These are phyloP conservation scores for Discostella pseudostelligera DNA, from an alignment of 108 stramenopile species.

Conservation along the genomic window DNA sequence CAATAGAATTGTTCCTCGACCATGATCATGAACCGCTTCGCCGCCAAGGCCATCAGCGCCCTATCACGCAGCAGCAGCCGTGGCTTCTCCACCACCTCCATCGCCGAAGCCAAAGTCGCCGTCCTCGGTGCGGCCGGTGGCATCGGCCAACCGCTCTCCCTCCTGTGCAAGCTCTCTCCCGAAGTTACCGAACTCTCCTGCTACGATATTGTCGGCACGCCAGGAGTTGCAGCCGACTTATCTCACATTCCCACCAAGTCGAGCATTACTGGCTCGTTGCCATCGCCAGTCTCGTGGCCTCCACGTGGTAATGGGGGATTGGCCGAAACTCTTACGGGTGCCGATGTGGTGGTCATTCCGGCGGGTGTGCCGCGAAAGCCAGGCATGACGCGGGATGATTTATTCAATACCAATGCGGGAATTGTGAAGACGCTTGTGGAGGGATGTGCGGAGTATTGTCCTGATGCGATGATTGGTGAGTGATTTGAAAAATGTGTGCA, in stretches of 20 bases:
- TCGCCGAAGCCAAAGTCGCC: slow-evolving; percentile 77
- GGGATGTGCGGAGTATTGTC: slow-evolving; percentile 92
- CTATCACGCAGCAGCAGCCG: slow-evolving; percentile 4
- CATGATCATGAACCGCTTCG: slow-evolving; percentile 40
- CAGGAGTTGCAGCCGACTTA: slow-evolving; percentile 98
- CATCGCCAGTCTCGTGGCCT: slow-evolving; percentile 75
- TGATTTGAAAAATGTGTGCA: no score
- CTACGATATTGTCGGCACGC: slow-evolving; percentile 92
- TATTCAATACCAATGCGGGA: slow-evolving; percentile 93
- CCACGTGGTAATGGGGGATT: slow-evolving; percentile 65
- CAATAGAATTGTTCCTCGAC: background rate
- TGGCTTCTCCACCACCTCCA: slow-evolving; percentile 51
- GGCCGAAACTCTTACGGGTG: slow-evolving; percentile 74
- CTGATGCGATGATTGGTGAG: slow-evolving; percentile 84
- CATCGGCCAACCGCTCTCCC: slow-evolving; percentile 97
- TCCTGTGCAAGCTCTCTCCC: slow-evolving; percentile 93
- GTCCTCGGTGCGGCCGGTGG: slow-evolving; percentile 97
- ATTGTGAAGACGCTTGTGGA: slow-evolving; percentile 97
- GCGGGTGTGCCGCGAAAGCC: slow-evolving; percentile 99
- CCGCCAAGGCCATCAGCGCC: slow-evolving; percentile 12
- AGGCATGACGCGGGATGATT: slow-evolving; percentile 97
- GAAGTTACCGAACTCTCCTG: slow-evolving; percentile 79
- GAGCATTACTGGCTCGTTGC: slow-evolving; percentile 64
- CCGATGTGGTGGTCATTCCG: slow-evolving; percentile 97
- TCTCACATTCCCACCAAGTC: slow-evolving; percentile 73